Evolutionary conservation across 192 early-diverging fungal genomes (phyloP), one percentile per base, ranked within the genome.

Genomic region (Glomus cerebriforme): DNA sequence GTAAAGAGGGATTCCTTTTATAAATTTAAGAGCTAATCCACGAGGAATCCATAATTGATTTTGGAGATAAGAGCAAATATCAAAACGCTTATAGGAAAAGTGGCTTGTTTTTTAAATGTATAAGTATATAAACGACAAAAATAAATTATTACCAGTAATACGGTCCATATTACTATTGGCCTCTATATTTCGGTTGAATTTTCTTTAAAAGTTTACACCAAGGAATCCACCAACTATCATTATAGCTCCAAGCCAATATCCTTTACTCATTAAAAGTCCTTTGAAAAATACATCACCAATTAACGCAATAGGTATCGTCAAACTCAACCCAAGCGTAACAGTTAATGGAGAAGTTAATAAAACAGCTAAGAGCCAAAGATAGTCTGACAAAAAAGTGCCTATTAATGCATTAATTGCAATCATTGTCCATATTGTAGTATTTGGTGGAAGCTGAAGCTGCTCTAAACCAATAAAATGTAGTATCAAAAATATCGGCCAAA

Each of bases 261-360:
- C 82, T 34, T 75, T 32, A 45, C 84, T 84, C 7, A 88, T 86
- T 7, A 82, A 73, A 34, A 90, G 54, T 7, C 88, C 88, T 77
- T 94, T 91, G 47, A 92, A 86, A 27, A 92, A 34, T n/a, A 92
- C 77, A 79, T 95, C 94, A 59, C 93, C 94, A 17, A 82, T 29
- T 35, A 83, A 65, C 1, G 83, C 78, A 59, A 83, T 63, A 45
- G 82, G 82, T 80, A 90, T 87, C 2, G 94, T 94, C 75, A 95
- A 80, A 43, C 92, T 88, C 1, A 94, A 80, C 12, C 94, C 94
- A 35, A 95, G 80, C 3, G 94, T 95, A 2, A 94, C 93, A 12
- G 92, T 90, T 73, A 95, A 80, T 15, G 94, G 93, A n/a, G 92
- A 92, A 1, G 93, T 94, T 90, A 95, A 89, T 9, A 95, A 81